A percentile compares a stretch with the other conserved stretches of the same genome.
Evolutionary conservation across 352 stramenopile species (phyloP).

Genomic region (Phytophthora tentaculata): DNA sequence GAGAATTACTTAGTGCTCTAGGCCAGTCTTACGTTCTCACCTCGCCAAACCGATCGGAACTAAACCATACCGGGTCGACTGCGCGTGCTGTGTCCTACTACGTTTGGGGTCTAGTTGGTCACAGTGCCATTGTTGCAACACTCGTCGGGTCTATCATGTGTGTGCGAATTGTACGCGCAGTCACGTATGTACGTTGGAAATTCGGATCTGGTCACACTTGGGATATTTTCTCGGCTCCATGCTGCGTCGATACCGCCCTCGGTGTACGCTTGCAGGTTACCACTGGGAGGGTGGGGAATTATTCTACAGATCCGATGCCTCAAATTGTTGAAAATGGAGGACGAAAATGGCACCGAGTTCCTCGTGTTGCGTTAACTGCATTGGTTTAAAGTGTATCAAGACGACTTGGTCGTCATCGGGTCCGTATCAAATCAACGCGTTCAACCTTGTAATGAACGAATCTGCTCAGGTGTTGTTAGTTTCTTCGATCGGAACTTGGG

Average conservation of each 20-base stretch:
- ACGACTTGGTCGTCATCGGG: slow-evolving; percentile 23
- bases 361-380: slow-evolving; percentile 19
- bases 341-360: slow-evolving; percentile 19
- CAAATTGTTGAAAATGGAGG: slow-evolving; percentile 26
- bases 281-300: slow-evolving; percentile 11
- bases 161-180: slow-evolving; percentile 8
- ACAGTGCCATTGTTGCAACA: slow-evolving; percentile 7
- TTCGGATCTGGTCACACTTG: background rate
- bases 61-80: background rate
- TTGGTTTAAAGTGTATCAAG: slow-evolving; percentile 15
- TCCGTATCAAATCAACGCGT: slow-evolving; percentile 8
- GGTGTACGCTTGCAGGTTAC: slow-evolving; percentile 16
- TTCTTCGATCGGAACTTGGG: slow-evolving; percentile 23
- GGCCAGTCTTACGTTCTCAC: slow-evolving; percentile 10
- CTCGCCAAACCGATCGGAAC: slow-evolving; percentile 9
- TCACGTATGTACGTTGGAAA: slow-evolving; percentile 17
- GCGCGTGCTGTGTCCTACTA: slow-evolving; percentile 13
- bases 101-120: slow-evolving; percentile 13
- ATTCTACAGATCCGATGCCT: slow-evolving; percentile 12
- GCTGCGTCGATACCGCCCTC: slow-evolving; percentile 20
- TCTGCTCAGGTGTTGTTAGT: slow-evolving; percentile 17
- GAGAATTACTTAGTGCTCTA: background rate
- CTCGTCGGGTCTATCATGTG: slow-evolving; percentile 10
- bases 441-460: slow-evolving; percentile 13
- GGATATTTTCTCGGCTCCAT: slow-evolving; percentile 10